phyloP scores from a whole-genome alignment of 129 eudicot species.

The Tagetes erecta region DNA sequence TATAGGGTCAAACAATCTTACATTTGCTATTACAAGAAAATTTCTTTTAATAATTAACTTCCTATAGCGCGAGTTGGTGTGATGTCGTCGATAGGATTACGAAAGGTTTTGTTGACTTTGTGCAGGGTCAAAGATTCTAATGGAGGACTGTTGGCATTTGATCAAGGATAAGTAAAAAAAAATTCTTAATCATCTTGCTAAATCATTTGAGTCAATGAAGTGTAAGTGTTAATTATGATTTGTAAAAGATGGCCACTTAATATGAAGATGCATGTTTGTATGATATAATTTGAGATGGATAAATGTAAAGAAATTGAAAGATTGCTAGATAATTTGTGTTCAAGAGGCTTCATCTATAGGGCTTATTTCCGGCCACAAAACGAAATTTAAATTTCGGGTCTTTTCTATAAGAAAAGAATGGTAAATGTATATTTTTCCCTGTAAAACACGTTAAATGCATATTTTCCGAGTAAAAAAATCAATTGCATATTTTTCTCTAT shows the following conservation, averaged over 20 bases:
- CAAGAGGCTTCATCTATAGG: not conserved
- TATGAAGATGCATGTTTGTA: no score
- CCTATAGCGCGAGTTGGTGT: not conserved
- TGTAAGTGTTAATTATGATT: not conserved
- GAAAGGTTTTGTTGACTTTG: slow-evolving; percentile 7
- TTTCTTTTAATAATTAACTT: no score
- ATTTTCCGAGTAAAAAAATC: no score
- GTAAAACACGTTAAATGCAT: no score
- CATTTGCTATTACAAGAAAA: not conserved
- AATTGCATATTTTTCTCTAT: no score
- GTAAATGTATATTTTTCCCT: no score
- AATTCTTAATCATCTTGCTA: not conserved
- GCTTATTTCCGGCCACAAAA: no score
- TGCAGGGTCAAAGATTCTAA: not conserved
- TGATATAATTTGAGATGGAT: no score
- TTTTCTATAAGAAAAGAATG: no score
- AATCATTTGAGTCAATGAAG: not conserved
- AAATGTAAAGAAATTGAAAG: no score
- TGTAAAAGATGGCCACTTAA: not conserved
- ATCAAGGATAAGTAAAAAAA: not conserved
- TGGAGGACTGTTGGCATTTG: not conserved
- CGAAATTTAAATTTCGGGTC: no score
- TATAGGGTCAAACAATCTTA: not conserved
- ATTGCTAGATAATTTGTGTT: not conserved
- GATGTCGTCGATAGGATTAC: not conserved